These are phyloP conservation scores for Fusarium irregulare DNA, from an alignment of 2,329 filamentous ascomycete genomes.

Conservation along the genomic window DNA sequence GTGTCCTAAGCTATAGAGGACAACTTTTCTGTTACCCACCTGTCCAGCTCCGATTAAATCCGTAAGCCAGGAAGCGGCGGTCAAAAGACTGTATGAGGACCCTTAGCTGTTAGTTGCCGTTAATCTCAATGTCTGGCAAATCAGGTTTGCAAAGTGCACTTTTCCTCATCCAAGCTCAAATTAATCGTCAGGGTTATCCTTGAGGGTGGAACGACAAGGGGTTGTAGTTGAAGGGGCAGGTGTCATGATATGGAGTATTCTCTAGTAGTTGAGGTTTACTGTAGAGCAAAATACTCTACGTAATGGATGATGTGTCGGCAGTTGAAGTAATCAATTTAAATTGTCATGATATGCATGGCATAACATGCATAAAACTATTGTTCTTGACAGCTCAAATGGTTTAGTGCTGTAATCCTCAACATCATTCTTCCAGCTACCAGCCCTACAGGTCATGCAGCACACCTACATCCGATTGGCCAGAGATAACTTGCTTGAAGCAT, in stretches of 20 bases:
- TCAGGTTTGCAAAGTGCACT: constrained; percentile 7
- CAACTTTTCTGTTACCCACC: background rate
- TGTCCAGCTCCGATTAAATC: constrained; percentile 25
- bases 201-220: constrained; percentile 27
- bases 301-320: background rate
- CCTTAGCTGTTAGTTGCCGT: constrained; percentile 27
- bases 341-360: background rate
- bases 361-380: background rate
- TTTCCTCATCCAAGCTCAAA: constrained; percentile 32
- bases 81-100: constrained; percentile 19
- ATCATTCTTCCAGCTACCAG: constrained; percentile 24
- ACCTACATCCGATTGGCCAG: constrained; percentile 30
- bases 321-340: background rate
- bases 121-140: constrained; percentile 33
- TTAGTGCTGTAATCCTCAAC: constrained; percentile 10
- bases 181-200: constrained; percentile 34
- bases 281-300: background rate
- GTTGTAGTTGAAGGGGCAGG: background rate
- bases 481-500: constrained; percentile 7
- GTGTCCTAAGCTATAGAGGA: background rate
- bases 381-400: constrained; percentile 1
- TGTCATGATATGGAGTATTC: constrained; percentile 4
- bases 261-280: background rate
- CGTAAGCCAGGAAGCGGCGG: constrained; percentile 23
- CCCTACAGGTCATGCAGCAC: constrained; percentile 31